These are phyloP conservation scores for Rutstroemia sydowiana DNA, from an alignment of 2,329 filamentous ascomycete genomes.

Conservation along the genomic window DNA sequence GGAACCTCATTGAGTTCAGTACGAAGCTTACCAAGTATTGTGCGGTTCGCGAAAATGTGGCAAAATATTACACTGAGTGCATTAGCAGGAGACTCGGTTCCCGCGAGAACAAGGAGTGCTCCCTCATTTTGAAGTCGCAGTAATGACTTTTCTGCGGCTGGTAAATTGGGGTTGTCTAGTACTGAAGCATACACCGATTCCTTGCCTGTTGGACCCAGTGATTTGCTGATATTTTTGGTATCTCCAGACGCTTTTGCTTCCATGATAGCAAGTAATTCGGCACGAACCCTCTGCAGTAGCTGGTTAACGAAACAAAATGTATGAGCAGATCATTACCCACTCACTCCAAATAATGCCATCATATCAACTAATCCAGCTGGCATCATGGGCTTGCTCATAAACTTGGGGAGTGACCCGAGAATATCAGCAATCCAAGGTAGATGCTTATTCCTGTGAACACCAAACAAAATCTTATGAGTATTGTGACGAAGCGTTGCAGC, in stretches of 20 bases:
- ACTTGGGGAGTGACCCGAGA: slow-evolving; percentile 11
- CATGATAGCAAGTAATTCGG: background rate
- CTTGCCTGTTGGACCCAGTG: background rate
- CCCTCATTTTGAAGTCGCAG: slow-evolving; percentile 30
- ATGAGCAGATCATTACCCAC: background rate
- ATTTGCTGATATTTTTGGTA: slow-evolving; percentile 1
- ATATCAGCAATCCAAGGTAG: slow-evolving; percentile 9
- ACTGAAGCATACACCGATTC: background rate
- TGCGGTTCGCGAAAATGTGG: slow-evolving; percentile 31
- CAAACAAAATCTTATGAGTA: slow-evolving; percentile 7
- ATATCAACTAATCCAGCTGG: slow-evolving; percentile 14
- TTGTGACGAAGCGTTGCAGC: slow-evolving; percentile 8
- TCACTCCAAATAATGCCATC: slow-evolving; percentile 11
- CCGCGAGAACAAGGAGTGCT: slow-evolving; percentile 29
- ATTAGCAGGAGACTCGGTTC: slow-evolving; percentile 32
- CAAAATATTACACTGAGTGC: slow-evolving; percentile 31
- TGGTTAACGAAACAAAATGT: background rate
- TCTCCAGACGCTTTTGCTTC: background rate
- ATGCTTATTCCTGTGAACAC: slow-evolving; percentile 11
- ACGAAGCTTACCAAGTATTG: slow-evolving; percentile 27
- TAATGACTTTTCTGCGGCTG: slow-evolving; percentile 29
- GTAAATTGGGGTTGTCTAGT: slow-evolving; percentile 4
- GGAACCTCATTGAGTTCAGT: slow-evolving; percentile 27
- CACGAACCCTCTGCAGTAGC: slow-evolving; percentile 3
- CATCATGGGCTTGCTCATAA: slow-evolving; percentile 14